Evolutionary conservation across 768 basidiomycete genomes (phyloP).

Genomic region (Rhizopogon rudus): DNA sequence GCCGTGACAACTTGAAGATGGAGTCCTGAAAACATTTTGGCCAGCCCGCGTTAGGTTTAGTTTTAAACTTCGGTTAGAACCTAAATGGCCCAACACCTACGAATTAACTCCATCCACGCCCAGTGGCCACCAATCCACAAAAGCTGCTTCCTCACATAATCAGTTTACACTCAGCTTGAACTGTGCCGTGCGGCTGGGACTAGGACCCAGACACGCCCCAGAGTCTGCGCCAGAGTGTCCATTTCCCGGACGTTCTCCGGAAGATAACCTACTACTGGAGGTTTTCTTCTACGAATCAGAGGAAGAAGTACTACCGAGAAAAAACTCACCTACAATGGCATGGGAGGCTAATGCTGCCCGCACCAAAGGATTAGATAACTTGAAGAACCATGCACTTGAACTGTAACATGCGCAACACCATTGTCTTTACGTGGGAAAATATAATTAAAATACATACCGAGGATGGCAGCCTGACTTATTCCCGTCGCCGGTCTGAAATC

Average conservation of each 20-base stretch:
- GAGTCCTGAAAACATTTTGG: too few species aligned
- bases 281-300: conserved; percentile 13
- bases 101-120: too few species aligned
- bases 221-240: too few species aligned
- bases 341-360: neutral
- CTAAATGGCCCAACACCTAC: too few species aligned
- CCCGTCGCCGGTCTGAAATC: too few species aligned
- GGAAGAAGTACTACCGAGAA: neutral
- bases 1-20: too few species aligned
- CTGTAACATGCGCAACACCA: neutral
- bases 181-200: neutral
- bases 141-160: too few species aligned
- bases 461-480: too few species aligned
- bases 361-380: neutral
- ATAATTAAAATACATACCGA: neutral
- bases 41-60: too few species aligned
- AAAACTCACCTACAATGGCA: conserved; percentile 12
- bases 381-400: neutral
- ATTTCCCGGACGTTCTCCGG: neutral
- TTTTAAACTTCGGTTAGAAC: too few species aligned
- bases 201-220: neutral
- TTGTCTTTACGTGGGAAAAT: neutral
- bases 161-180: too few species aligned
- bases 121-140: too few species aligned
- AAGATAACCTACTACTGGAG: conserved; percentile 10